phyloP scores from a whole-genome alignment of 78 protist genomes.

The Protostelium mycophagum region DNA sequence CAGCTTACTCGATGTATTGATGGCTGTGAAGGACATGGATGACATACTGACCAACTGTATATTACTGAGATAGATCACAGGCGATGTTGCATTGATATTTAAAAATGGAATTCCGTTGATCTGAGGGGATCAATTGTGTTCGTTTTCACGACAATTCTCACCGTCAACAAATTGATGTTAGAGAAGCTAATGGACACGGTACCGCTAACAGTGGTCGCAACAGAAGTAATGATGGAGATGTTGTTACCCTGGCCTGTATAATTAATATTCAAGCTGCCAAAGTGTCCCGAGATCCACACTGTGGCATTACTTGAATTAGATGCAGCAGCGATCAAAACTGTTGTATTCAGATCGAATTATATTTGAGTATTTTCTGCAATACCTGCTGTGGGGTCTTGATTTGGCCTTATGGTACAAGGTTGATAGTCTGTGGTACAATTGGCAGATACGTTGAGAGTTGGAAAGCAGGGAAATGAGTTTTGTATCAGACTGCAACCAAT shows the following conservation, averaged over 20 bases:
- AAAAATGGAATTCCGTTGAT: background rate
- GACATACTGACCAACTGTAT: background rate
- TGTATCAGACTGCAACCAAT: background rate
- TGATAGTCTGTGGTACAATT: background rate
- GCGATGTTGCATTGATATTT: background rate
- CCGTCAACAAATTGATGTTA: background rate
- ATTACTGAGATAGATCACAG: background rate
- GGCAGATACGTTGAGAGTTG: background rate
- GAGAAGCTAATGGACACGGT: background rate
- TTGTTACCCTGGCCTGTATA: background rate
- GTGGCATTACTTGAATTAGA: background rate
- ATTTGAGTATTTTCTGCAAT: background rate
- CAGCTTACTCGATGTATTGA: background rate
- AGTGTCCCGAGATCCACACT: background rate
- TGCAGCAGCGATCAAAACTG: background rate
- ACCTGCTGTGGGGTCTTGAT: background rate
- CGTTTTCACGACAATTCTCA: background rate
- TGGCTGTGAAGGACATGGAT: background rate
- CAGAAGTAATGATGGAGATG: background rate
- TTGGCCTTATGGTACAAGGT: background rate
- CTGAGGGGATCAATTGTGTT: background rate
- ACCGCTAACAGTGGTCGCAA: background rate
- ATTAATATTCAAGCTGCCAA: background rate
- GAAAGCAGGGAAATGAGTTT: constrained; percentile 13
- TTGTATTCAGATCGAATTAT: background rate